phyloP scores from a whole-genome alignment of 1,139 yeast species.

The Pichia sp. region DNA sequence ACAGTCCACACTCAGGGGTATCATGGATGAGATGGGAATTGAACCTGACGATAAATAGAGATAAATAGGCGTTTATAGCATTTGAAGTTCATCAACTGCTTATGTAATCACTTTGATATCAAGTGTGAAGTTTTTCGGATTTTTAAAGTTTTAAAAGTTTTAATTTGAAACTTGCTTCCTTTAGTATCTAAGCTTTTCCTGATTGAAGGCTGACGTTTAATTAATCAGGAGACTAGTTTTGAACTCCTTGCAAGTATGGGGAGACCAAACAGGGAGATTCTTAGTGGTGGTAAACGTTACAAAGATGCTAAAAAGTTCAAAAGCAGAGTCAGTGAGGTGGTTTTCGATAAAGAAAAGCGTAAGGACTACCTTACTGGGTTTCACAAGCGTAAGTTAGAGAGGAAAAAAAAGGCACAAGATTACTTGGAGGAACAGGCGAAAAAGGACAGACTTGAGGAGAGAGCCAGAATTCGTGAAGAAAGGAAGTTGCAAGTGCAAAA shows the following conservation, averaged over 20 bases:
- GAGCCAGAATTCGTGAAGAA: slow-evolving; percentile 66
- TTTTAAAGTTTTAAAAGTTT: neutral
- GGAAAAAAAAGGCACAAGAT: slow-evolving; percentile 82
- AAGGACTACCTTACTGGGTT: slow-evolving; percentile 87
- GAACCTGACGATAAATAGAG: slow-evolving; percentile 13
- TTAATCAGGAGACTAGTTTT: neutral
- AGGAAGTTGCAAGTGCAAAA: slow-evolving; percentile 59
- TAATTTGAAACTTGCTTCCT: neutral
- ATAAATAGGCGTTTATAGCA: neutral
- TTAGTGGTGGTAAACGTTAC: slow-evolving; percentile 83
- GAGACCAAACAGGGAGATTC: slow-evolving; percentile 65
- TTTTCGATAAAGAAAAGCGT: slow-evolving; percentile 70
- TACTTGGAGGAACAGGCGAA: slow-evolving; percentile 73
- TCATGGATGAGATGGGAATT: slow-evolving; percentile 35
- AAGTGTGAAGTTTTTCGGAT: neutral
- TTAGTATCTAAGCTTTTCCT: neutral
- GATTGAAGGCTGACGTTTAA: neutral
- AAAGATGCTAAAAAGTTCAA: slow-evolving; percentile 60
- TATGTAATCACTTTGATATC: neutral
- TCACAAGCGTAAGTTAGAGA: slow-evolving; percentile 84
- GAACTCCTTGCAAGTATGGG: slow-evolving; percentile 20
- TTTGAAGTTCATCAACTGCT: neutral
- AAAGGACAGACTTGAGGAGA: slow-evolving; percentile 67
- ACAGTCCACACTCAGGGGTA: slow-evolving; percentile 39
- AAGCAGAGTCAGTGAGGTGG: slow-evolving; percentile 73